Percentiles rank a stretch among this genome's conserved stretches.
These are phyloP conservation scores for Boletus sp. DNA, from an alignment of 768 basidiomycete species.

Conservation along the genomic window DNA sequence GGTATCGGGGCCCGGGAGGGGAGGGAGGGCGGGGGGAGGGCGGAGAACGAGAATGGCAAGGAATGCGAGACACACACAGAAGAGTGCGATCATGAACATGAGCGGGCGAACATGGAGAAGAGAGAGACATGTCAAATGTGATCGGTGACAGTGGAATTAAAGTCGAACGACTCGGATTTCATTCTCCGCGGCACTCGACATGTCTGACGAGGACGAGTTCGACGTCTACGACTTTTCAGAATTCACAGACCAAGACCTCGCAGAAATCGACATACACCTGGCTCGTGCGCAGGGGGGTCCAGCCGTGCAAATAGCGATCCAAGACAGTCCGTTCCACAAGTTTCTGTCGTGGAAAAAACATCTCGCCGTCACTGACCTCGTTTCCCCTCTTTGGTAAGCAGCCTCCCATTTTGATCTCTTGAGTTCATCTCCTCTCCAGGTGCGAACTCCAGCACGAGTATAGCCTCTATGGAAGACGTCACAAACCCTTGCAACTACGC, in stretches of 20 bases:
- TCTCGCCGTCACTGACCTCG: slow-evolving; percentile 64
- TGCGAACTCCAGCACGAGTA: slow-evolving; percentile 83
- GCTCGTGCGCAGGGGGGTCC: slow-evolving; percentile 27
- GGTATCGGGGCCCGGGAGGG: not conserved
- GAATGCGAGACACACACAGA: not conserved
- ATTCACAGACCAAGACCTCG: slow-evolving; percentile 59
- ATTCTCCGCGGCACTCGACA: slow-evolving; percentile 14
- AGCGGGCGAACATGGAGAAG: not conserved
- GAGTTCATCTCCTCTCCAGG: slow-evolving; percentile 38
- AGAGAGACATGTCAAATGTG: not conserved
- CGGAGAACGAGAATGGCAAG: not conserved
- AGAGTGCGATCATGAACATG: not conserved
- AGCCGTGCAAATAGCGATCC: slow-evolving; percentile 32
- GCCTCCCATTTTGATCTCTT: too few species aligned
- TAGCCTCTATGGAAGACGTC: slow-evolving; percentile 58
- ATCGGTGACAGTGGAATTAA: not conserved
- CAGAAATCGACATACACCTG: slow-evolving; percentile 31
- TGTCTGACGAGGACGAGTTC: slow-evolving; percentile 41
- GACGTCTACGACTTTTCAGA: slow-evolving; percentile 51
- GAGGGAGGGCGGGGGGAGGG: not conserved
- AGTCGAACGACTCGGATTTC: slow-evolving; percentile 20
- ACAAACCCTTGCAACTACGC: slow-evolving; percentile 46
- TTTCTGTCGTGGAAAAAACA: slow-evolving; percentile 44
- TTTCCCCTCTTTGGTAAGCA: slow-evolving; percentile 57
- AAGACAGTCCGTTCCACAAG: slow-evolving; percentile 37